Conservation (phyloP, 2,329 filamentous ascomycete species). For the Tolypocladium nubicola region DNA sequence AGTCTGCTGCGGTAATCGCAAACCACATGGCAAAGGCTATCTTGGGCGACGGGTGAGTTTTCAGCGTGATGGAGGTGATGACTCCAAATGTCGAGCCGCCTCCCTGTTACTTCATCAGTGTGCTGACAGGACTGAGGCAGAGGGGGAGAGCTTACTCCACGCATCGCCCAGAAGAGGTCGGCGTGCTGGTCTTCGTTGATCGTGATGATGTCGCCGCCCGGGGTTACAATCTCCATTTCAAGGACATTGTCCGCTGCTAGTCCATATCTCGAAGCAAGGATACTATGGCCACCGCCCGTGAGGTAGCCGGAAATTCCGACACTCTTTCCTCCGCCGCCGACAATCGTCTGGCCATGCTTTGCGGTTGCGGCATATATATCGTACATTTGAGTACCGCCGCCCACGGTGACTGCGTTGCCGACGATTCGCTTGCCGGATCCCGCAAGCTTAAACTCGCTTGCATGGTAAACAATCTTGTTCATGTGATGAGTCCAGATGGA, state of each 20-base stretch:
- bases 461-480: conserved; percentile 23
- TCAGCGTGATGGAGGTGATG: conserved; percentile 45
- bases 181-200: conserved; percentile 40
- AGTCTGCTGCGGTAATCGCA: conserved; percentile 1
- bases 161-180: conserved; percentile 53
- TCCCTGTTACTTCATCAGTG: conserved; percentile 24
- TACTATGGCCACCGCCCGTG: conserved; percentile 50
- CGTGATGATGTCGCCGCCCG: conserved; percentile 35
- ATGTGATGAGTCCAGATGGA: conserved; percentile 44
- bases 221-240: conserved; percentile 45
- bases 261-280: conserved; percentile 41
- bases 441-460: conserved; percentile 28
- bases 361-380: conserved; percentile 28
- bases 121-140: no score
- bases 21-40: conserved; percentile 14
- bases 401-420: conserved; percentile 39
- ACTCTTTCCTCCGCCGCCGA: conserved; percentile 43
- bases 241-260: conserved; percentile 53
- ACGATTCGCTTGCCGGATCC: conserved; percentile 30
- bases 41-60: conserved; percentile 33
- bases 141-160: conserved; percentile 32
- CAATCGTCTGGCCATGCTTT: conserved; percentile 32
- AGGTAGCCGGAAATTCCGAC: conserved; percentile 52
- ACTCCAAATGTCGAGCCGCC: conserved; percentile 52
- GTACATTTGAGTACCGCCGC: conserved; percentile 40